Evolutionary conservation across 768 basidiomycete species (phyloP).

Genomic region (Hygrocybe punicea): DNA sequence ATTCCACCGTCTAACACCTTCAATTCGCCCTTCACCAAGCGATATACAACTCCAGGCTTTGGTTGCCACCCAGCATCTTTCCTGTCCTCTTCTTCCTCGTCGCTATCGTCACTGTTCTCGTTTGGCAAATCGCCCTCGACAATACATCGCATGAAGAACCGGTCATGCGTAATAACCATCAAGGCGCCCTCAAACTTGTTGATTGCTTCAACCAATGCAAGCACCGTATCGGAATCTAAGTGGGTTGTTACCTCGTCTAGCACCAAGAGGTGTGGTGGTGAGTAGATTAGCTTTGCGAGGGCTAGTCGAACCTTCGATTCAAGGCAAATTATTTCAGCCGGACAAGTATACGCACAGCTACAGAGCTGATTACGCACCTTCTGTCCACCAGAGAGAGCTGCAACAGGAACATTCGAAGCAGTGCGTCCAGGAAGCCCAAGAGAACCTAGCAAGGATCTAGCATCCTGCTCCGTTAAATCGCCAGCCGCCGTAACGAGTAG

Average conservation of each 20-base stretch:
- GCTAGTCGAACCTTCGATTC: slow-evolving; percentile 52
- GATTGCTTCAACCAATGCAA: slow-evolving; percentile 51
- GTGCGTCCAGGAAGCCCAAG: slow-evolving; percentile 44
- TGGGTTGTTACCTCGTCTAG: slow-evolving; percentile 69
- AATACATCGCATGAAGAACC: slow-evolving; percentile 35
- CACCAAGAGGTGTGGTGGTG: slow-evolving; percentile 51
- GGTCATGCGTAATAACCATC: slow-evolving; percentile 65
- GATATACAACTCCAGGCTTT: slow-evolving; percentile 24
- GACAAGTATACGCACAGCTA: neutral
- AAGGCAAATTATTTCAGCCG: neutral
- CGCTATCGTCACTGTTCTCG: slow-evolving; percentile 17
- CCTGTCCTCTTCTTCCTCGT: slow-evolving; percentile 8
- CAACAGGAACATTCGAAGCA: slow-evolving; percentile 43
- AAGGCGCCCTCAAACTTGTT: slow-evolving; percentile 52
- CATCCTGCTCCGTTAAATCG: slow-evolving; percentile 36
- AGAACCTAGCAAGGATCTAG: slow-evolving; percentile 39
- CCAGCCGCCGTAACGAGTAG: slow-evolving; percentile 32
- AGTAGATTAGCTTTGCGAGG: slow-evolving; percentile 52
- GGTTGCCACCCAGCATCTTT: slow-evolving; percentile 13
- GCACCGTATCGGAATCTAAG: slow-evolving; percentile 58
- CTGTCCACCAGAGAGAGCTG: slow-evolving; percentile 54
- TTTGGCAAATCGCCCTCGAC: slow-evolving; percentile 25
- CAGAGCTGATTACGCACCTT: slow-evolving; percentile 31
- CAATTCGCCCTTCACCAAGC: slow-evolving; percentile 19
- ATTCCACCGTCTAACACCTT: slow-evolving; percentile 25